These are phyloP conservation scores for Fusarium nanum DNA, from an alignment of 2,329 filamentous ascomycete species.

Conservation along the genomic window DNA sequence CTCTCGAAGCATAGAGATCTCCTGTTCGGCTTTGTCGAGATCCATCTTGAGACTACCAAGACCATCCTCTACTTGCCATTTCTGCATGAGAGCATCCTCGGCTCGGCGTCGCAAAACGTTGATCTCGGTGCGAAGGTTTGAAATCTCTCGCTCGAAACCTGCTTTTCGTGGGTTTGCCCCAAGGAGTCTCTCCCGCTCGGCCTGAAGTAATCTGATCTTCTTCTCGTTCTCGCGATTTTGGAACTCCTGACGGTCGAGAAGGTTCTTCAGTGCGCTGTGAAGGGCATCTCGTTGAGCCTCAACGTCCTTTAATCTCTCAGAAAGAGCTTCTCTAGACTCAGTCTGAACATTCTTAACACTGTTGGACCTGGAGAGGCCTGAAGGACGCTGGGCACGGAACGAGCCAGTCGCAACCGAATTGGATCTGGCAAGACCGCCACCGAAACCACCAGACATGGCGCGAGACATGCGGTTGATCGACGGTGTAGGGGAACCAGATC, in stretches of 20 bases:
- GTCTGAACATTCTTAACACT: constrained; percentile 62
- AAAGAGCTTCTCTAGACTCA: constrained; percentile 75
- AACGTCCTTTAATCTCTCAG: constrained; percentile 88
- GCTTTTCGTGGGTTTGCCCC: constrained; percentile 76
- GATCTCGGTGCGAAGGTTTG: constrained; percentile 83
- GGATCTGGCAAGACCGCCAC: constrained; percentile 69
- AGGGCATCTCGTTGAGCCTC: constrained; percentile 94
- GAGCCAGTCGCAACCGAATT: constrained; percentile 73
- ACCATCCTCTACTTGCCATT: constrained; percentile 95
- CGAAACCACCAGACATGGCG: constrained; percentile 62
- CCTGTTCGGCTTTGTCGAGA: constrained; percentile 92
- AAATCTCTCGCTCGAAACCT: constrained; percentile 87
- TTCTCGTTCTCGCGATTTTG: constrained; percentile 88
- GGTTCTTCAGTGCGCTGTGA: constrained; percentile 84
- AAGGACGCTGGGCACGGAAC: constrained; percentile 54
- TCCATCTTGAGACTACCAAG: constrained; percentile 93
- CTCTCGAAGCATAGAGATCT: constrained; percentile 83
- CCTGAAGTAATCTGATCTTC: constrained; percentile 79
- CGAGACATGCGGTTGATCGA: constrained; percentile 46
- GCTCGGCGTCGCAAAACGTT: constrained; percentile 85
- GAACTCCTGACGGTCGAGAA: constrained; percentile 86
- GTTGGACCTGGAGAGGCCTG: constrained; percentile 68
- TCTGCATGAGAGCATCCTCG: constrained; percentile 93
- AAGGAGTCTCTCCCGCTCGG: constrained; percentile 80
- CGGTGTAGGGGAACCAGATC: constrained; percentile 38